Base-by-base conservation (phyloP, 345 rosid genomes). In the Camelina neglecta region DNA sequence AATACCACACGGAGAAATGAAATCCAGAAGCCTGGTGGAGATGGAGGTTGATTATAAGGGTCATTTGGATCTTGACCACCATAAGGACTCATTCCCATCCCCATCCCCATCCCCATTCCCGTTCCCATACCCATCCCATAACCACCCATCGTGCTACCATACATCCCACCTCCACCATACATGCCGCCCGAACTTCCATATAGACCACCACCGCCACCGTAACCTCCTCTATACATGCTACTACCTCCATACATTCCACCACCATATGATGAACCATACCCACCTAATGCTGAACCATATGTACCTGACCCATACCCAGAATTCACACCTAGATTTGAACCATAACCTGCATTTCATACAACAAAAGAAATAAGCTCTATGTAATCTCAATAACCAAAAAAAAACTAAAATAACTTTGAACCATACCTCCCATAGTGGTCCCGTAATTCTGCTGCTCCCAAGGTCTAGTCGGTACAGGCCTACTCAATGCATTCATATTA, bases 21-120 rank as follows among this genome's bases (percentile, higher is more conserved):
- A 67, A 96, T 86, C 99, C 99, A 96, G 75, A 96, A 93, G 62
- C 99, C 90, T 21, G 99, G 99, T n/a, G 99, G 98, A 64, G 95
- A 85, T 36, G 97, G 72, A 31, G 98, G 97, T 74, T 79, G 83
- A 51, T 90, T 94, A 77, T 61, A 84, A 58, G 98, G 98, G 82
- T 92, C 86, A 69, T 92, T 94, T 3, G 92, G 96, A 85, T 90
- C 97, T 84, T 90, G 98, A 77, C 79, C 91, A 67, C 96, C 98
- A 71, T 86, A 86, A 38, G 91, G 96, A 81, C 88, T 83, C 91
- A 83, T 87, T 23, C 98, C 97, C 91, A 80, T 83, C 11, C 97
- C 96, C 80, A 71, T 70, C 0, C 80, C 80, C 81, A 39, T 77
- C 0, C 81, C 81, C 36, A n/a, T 55, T 8, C 71, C 71, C 2